These are phyloP conservation scores for Chimonanthus salicifolius DNA, from an alignment of 164 flowering plant species.

Conservation along the genomic window DNA sequence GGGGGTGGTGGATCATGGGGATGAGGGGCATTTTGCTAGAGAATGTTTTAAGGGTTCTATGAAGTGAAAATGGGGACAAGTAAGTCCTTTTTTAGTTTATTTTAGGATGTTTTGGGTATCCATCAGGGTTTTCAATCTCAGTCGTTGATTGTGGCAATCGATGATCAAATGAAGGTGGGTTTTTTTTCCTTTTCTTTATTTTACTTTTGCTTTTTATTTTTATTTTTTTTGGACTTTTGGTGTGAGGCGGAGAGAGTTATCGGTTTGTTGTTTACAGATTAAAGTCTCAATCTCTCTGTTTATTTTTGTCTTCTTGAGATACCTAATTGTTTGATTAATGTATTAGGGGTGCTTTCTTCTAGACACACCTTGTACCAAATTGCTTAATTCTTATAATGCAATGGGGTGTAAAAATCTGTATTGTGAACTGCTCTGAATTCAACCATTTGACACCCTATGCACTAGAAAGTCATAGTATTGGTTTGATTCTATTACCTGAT, in stretches of 20 bases:
- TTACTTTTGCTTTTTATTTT: neutral
- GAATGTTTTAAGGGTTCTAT: constrained; percentile 14
- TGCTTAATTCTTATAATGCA: no score
- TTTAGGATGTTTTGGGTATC: neutral
- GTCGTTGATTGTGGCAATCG: neutral
- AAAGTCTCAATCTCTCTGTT: neutral
- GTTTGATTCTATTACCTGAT: no score
- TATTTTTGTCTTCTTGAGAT: constrained; percentile 1
- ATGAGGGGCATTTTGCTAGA: constrained; percentile 20
- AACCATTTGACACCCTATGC: no score
- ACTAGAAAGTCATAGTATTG: no score
- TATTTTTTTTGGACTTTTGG: neutral
- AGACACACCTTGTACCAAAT: no score
- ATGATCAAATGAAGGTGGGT: neutral
- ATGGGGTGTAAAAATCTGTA: no score
- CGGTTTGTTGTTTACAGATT: constrained; percentile 4
- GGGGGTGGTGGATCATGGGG: constrained; percentile 17
- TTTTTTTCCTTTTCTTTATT: neutral
- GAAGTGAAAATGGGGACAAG: constrained; percentile 8
- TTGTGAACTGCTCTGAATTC: no score
- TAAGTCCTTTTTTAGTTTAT: neutral
- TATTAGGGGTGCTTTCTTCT: neutral
- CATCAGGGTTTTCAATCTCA: constrained; percentile 5
- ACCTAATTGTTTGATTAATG: constrained; percentile 14
- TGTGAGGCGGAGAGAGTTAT: neutral